Base-by-base conservation (phyloP, 257 asterid genomes). In the Fraxinus americana region DNA sequence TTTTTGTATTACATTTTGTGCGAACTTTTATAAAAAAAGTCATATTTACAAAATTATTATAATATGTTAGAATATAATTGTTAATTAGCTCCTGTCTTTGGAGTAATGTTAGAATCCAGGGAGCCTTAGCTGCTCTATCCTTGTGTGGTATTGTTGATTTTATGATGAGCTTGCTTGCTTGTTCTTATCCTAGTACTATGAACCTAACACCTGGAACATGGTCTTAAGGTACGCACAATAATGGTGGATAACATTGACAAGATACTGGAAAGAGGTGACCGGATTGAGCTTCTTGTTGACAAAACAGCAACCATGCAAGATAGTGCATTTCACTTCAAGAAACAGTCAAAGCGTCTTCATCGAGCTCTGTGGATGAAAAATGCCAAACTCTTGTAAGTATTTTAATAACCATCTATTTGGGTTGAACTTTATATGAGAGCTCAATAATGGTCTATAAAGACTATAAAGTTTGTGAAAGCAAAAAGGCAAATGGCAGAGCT, bases 191-290 rank as follows among this genome's bases (percentile, higher is more conserved):
- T 57, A 67, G 36, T 23, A 36, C 36, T n/a, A 36, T 79, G 79
- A 35, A 39, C 75, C 27, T 76, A 50, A 72, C 69, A 54, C 68
- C 32, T 80, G 66, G 50, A 80, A 75, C 75, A 68, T 73, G 83
- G 69, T 50, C 54, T 87, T 75, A 92, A 94, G 99, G 89, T 96
- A 73, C 95, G 96, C 66, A 91, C 98, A 41, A 90, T 96, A 87
- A 92, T 94, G 92, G 99, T 96, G 87, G 98, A 96, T 85, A 94
- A 96, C 89, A 94, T 96, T 80, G 99, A 96, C 88, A 96, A 92
- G 88, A 90, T 96, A 82, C 88, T 96, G 12, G 99, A 96, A 82
- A 91, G 99, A 84, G 99, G 99, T 75, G 98, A 96, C 79, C 89
- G 90, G 72, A 94, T 96, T 75, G 99, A 96, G 88, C 98, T 96